A percentile compares a stretch with the other conserved stretches of the same genome.
Conservation (phyloP, 352 stramenopile genomes). For the Blastocystis sp. region DNA sequence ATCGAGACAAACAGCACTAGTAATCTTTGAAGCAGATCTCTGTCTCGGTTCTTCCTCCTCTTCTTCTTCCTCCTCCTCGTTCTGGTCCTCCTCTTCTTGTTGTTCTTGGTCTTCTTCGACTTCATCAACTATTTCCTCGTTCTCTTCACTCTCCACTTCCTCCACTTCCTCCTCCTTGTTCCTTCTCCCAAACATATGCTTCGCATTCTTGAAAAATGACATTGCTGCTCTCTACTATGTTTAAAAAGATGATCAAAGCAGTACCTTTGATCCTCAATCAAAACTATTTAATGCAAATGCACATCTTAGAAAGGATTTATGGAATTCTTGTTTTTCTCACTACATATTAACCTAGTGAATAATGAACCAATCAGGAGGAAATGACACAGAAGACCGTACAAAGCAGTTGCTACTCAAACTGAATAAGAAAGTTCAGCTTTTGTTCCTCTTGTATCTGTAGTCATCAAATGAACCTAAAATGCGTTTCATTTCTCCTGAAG, state of each 20-base stretch:
- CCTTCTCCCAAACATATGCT: slow-evolving; percentile 8
- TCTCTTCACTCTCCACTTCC: neutral
- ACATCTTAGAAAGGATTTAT: too few species aligned
- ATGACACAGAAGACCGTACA: neutral
- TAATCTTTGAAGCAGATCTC: neutral
- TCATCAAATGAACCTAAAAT: neutral
- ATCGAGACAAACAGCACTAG: neutral
- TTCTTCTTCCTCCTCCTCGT: slow-evolving; percentile 45
- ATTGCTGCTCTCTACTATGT: neutral
- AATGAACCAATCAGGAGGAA: neutral
- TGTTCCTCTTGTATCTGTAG: neutral
- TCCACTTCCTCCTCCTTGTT: slow-evolving; percentile 37
- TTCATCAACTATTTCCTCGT: neutral
- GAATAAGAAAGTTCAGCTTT: neutral
- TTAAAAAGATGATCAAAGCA: neutral
- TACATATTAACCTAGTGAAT: too few species aligned
- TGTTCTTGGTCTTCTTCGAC: slow-evolving; percentile 5
- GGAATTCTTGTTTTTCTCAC: too few species aligned
- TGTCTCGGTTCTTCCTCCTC: neutral
- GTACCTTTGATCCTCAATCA: neutral
- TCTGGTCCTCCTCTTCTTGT: slow-evolving; percentile 17
- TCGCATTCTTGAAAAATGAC: slow-evolving; percentile 44
- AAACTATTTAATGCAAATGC: neutral
- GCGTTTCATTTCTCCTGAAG: slow-evolving; percentile 19
- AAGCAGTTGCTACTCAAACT: neutral